phyloP scores from a whole-genome alignment of 768 basidiomycete genomes.

The Neoboletus magnificus region DNA sequence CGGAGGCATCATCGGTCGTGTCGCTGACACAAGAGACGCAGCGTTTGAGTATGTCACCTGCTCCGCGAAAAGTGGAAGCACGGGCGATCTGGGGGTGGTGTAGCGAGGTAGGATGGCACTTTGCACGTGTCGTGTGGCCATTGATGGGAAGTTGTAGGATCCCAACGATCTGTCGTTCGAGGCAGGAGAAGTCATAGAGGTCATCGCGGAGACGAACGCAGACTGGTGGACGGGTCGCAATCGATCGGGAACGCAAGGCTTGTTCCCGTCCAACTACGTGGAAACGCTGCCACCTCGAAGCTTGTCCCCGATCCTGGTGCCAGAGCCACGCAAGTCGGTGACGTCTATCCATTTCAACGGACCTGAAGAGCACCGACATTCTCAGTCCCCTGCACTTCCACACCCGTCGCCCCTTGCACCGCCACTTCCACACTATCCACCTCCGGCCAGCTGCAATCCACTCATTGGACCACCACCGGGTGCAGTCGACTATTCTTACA shows the following conservation, averaged over 20 bases:
- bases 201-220: conserved; percentile 76
- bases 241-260: conserved; percentile 55
- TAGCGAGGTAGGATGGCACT: conserved; percentile 23
- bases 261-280: conserved; percentile 79
- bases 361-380: conserved; percentile 10
- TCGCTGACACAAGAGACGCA: conserved; percentile 23
- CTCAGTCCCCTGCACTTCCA: conserved; percentile 19
- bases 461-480: conserved; percentile 14
- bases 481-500: conserved; percentile 12
- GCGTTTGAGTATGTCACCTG: conserved; percentile 26
- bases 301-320: conserved; percentile 21
- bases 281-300: conserved; percentile 44
- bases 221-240: conserved; percentile 89
- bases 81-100: conserved; percentile 30
- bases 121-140: neutral
- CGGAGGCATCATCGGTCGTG: conserved; percentile 17
- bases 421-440: conserved; percentile 16
- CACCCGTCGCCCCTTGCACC: conserved; percentile 12
- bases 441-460: conserved; percentile 16
- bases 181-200: conserved; percentile 73
- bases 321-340: conserved; percentile 20
- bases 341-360: conserved; percentile 6
- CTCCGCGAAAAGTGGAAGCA: conserved; percentile 23
- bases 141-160: conserved; percentile 45
- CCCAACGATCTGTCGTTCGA: conserved; percentile 73